Percentiles rank a stretch among this genome's conserved stretches.
phyloP scores from a whole-genome alignment of 1,284 basidiomycete species.

The Trametes pubescens region DNA sequence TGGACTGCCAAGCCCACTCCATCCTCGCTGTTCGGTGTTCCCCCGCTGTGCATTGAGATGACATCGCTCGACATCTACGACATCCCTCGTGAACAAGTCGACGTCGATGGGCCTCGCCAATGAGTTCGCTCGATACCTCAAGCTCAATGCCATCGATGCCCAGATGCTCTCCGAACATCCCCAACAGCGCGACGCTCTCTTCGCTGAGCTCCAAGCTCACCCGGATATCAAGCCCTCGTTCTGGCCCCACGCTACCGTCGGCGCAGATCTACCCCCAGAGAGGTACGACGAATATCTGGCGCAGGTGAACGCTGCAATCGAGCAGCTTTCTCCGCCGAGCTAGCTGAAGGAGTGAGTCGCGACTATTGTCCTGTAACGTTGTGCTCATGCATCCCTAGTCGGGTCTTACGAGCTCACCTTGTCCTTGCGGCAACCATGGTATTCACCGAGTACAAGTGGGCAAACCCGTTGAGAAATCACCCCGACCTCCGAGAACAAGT shows the following conservation, averaged over 20 bases:
- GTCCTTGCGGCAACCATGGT: conserved; percentile 8
- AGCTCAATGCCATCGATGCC: conserved; percentile 13
- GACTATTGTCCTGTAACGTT: neutral
- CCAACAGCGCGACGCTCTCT: conserved; percentile 8
- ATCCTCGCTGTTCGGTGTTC: too few relatives aligned
- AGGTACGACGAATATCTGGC: conserved; percentile 10
- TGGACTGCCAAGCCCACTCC: too few relatives aligned
- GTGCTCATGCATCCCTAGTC: neutral
- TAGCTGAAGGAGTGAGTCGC: conserved; percentile 16
- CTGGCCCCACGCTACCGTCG: conserved; percentile 2
- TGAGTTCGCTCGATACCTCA: conserved; percentile 7
- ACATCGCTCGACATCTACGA: conserved; percentile 1
- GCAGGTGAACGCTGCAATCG: conserved; percentile 20
- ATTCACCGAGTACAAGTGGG: conserved; percentile 11
- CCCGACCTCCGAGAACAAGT: conserved; percentile 9
- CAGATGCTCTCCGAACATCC: conserved; percentile 13
- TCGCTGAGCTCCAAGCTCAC: conserved; percentile 10
- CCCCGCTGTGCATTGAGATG: neutral
- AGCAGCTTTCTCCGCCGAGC: conserved; percentile 10
- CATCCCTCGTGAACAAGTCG: conserved; percentile 7
- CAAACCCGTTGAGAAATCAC: conserved; percentile 5
- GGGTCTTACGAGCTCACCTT: conserved; percentile 11
- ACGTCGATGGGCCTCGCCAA: conserved; percentile 12
- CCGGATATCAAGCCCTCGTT: conserved; percentile 1
- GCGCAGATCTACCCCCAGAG: neutral